Evolutionary conservation across 495 filamentous ascomycete species (phyloP).

Genomic region (Lepidopterella palustris): DNA sequence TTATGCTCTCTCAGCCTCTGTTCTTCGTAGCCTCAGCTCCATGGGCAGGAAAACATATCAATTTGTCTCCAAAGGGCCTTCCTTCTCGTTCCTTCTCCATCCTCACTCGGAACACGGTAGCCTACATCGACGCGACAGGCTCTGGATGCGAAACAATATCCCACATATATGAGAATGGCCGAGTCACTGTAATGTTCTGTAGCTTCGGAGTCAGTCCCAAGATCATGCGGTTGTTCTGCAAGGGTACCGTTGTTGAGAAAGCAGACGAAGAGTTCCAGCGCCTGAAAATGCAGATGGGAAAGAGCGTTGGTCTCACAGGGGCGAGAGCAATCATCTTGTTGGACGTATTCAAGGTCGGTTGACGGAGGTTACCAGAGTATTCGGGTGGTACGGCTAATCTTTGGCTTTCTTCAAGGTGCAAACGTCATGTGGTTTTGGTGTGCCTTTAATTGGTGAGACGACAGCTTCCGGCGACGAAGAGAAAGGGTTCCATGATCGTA

Average conservation of each 20-base stretch:
- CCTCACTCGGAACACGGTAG: constrained; percentile 51
- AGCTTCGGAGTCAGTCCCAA: constrained; percentile 57
- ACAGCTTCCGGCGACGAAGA: constrained; percentile 1
- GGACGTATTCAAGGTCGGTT: constrained; percentile 58
- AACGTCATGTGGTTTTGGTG: constrained; percentile 53
- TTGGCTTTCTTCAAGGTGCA: constrained; percentile 43
- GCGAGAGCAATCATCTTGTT: constrained; percentile 58
- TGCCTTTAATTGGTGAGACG: constrained; percentile 38
- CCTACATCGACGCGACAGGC: constrained; percentile 66
- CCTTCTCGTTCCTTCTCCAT: constrained; percentile 49
- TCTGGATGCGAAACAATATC: constrained; percentile 65
- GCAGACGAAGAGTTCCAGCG: constrained; percentile 37
- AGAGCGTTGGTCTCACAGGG: constrained; percentile 40
- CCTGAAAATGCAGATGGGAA: constrained; percentile 31
- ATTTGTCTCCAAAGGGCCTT: constrained; percentile 19
- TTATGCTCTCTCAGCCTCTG: constrained; percentile 13
- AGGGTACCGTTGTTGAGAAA: constrained; percentile 57
- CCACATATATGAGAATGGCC: constrained; percentile 68
- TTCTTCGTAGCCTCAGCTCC: constrained; percentile 19
- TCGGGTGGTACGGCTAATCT: neutral
- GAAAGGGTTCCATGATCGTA: constrained; percentile 39
- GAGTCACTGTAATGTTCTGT: constrained; percentile 66
- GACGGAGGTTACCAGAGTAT: constrained; percentile 1
- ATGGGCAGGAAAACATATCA: constrained; percentile 7
- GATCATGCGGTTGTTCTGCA: constrained; percentile 67